Evolutionary conservation across 257 asterid species (phyloP).

Genomic region (Ligustrum vulgare): DNA sequence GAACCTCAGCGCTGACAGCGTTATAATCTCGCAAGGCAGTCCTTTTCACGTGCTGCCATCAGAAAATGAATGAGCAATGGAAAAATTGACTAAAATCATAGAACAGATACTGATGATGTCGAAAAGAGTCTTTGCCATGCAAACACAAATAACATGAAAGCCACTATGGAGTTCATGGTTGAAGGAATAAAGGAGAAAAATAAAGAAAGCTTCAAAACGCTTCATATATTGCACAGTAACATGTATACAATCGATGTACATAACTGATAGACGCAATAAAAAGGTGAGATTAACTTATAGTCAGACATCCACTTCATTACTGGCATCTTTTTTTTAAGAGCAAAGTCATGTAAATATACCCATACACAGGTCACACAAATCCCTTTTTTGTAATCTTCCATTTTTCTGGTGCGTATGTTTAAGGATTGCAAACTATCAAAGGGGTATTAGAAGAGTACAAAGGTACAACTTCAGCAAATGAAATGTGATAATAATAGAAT

Average conservation of each 20-base stretch:
- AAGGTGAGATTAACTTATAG: too few relatives aligned
- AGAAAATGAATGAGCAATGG: conserved; percentile 13
- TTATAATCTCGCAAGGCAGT: conserved; percentile 75
- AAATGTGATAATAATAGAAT: neutral
- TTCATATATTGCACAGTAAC: neutral
- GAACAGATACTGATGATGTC: neutral
- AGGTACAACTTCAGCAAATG: neutral
- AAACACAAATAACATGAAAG: neutral
- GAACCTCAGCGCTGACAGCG: conserved; percentile 81
- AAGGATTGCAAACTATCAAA: neutral
- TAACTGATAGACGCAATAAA: too few relatives aligned
- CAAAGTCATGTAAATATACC: neutral
- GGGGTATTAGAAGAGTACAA: neutral
- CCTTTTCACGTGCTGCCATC: conserved; percentile 74
- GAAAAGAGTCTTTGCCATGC: neutral
- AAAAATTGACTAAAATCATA: neutral
- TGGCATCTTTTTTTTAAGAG: too few relatives aligned
- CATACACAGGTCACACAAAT: neutral
- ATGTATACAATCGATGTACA: too few relatives aligned
- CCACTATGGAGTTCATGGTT: neutral
- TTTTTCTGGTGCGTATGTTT: neutral
- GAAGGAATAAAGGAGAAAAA: neutral
- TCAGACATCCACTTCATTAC: too few relatives aligned
- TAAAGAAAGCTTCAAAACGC: neutral
- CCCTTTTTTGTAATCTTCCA: neutral